Evolutionary conservation across 2,329 filamentous ascomycete genomes (phyloP).

Genomic region (Diaporthe caulivora): DNA sequence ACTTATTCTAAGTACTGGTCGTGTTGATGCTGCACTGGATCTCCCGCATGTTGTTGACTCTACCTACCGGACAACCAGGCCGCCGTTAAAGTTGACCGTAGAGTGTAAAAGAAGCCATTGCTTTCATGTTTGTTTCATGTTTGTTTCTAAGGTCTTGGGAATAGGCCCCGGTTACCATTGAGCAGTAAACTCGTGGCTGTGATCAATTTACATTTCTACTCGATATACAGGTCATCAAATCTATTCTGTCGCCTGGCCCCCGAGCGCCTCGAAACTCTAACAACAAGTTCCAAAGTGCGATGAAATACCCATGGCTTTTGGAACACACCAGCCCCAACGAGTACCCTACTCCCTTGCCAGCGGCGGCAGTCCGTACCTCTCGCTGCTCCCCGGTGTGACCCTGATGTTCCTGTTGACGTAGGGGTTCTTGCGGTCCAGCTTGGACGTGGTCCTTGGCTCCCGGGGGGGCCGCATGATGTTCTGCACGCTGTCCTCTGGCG

Average conservation of each 20-base stretch:
- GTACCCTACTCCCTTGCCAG: neutral
- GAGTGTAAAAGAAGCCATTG: neutral
- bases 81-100: no score
- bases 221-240: conserved; percentile 3
- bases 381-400: neutral
- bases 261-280: neutral
- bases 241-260: neutral
- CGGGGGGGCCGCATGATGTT: conserved; percentile 46
- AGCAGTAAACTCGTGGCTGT: neutral
- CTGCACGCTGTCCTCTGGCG: conserved; percentile 37
- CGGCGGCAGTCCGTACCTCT: neutral
- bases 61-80: no score
- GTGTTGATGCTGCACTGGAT: no score
- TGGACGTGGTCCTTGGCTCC: neutral
- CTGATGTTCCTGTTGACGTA: neutral
- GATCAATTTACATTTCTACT: conserved; percentile 10
- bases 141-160: fast-evolving
- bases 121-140: no score
- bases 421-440: neutral
- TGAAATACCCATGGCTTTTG: neutral
- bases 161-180: no score
- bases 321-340: neutral
- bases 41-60: no score
- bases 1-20: no score
- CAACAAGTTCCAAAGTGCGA: neutral